A percentile compares a stretch with the other conserved stretches of the same genome.
phyloP scores from a whole-genome alignment of 2,329 filamentous ascomycete species.

The Hypoxylon sp. region DNA sequence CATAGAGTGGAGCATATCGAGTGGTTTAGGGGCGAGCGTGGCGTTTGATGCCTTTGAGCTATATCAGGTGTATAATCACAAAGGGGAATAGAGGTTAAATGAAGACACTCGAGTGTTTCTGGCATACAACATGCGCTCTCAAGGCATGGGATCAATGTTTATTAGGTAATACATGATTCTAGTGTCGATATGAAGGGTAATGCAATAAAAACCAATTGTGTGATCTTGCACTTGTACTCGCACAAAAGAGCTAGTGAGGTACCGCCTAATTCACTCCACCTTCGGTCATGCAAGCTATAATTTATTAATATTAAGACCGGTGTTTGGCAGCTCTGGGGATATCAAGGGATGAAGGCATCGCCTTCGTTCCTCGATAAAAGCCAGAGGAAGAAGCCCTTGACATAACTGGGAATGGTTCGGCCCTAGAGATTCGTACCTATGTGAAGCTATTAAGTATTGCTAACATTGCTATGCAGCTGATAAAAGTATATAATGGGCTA shows the following conservation, averaged over 20 bases:
- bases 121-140: slow-evolving; percentile 5
- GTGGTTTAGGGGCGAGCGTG: slow-evolving; percentile 33
- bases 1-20: slow-evolving; percentile 8
- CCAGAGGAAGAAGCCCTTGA: not conserved
- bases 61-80: slow-evolving; percentile 16
- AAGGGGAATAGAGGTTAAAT: slow-evolving; percentile 24
- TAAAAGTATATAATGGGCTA: slow-evolving; percentile 43
- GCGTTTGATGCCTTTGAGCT: slow-evolving; percentile 33
- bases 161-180: not conserved
- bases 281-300: not conserved
- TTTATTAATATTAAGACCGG: slow-evolving; percentile 12
- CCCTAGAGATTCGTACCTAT: not conserved
- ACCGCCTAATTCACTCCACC: not conserved
- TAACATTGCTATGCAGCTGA: slow-evolving; percentile 34
- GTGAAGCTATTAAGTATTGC: not conserved
- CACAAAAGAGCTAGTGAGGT: not conserved
- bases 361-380: slow-evolving; percentile 6
- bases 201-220: slow-evolving; percentile 1
- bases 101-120: slow-evolving; percentile 9
- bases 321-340: not conserved
- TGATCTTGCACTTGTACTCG: not conserved
- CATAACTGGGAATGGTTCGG: not conserved
- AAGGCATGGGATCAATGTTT: slow-evolving; percentile 11
- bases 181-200: slow-evolving; percentile 5
- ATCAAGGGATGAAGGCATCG: not conserved